Evolutionary conservation across 2,329 filamentous ascomycete genomes (phyloP), one percentile per base, ranked within the genome.

Genomic region (Fusarium virguliforme): DNA sequence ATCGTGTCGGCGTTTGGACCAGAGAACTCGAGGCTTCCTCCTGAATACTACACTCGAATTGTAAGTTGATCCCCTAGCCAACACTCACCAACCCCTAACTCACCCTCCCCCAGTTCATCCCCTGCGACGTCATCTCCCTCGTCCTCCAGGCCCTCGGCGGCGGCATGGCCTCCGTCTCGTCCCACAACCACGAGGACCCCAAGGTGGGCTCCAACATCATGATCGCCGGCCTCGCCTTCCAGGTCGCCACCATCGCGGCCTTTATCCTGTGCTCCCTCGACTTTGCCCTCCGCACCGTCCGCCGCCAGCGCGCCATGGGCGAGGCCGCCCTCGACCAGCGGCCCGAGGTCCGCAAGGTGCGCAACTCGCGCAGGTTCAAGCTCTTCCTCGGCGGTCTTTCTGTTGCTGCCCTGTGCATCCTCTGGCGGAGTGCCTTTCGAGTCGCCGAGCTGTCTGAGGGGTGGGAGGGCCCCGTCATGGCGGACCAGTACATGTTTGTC

Each of bases 391-490:
- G 73, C n/a, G 87, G 86, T 10, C 82, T 92, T 18, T 77, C 81
- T 1, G 77, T 91, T 3, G 85, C 89, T 3, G 90, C 89, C n/a
- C 58, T 91, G 12, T 86, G 85, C 72, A 89, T 93, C 74, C 87
- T 92, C 67, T 87, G 88, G 74, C 84, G 91, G 8, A 90, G 87
- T 70, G 86, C 89, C 43, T 93, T 89, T 79, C 86, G 91, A 60
- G 87, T 92, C 24, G 88, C 87, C 0, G 91, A 93, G 83, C 80
- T 93, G 69, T 87, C 85, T 68, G 83, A 87, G 58, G 91, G 91
- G 1, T 94, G 89, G 87, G 79, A 76, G 4, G 90, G 90, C 0
- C 79, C 83, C 24, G 78, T 93, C 72, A 90, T 91, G 77, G 79
- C 75, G 35, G 79, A 86, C 38, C 83, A 91, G 80, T 81, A 80